phyloP scores from a whole-genome alignment of 2,329 filamentous ascomycete genomes.

The Alternaria triticimaculans region DNA sequence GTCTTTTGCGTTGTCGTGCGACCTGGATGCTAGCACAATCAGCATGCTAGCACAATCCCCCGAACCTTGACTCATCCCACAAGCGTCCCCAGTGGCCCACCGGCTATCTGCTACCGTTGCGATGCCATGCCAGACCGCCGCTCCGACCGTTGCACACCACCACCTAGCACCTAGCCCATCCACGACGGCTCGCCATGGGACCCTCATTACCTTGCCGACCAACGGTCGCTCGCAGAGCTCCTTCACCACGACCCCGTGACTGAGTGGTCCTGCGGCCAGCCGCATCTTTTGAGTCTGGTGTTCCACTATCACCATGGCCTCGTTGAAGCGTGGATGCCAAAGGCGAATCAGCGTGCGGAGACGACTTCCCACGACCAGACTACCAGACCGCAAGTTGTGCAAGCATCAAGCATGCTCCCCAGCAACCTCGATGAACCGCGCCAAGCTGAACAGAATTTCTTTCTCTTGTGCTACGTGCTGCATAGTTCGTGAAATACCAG shows the following conservation, averaged over 20 bases:
- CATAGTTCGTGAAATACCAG: constrained; percentile 16
- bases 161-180: constrained; percentile 15
- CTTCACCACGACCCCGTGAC: constrained; percentile 46
- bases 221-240: constrained; percentile 33
- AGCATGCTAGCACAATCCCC: neutral
- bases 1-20: constrained; percentile 14
- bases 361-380: constrained; percentile 28
- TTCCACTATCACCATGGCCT: constrained; percentile 30
- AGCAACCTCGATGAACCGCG: constrained; percentile 23
- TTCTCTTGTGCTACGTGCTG: constrained; percentile 3
- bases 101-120: constrained; percentile 6
- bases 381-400: constrained; percentile 30
- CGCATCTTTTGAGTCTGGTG: constrained; percentile 29
- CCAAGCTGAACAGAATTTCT: constrained; percentile 25
- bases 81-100: constrained; percentile 13
- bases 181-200: constrained; percentile 21
- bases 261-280: constrained; percentile 36
- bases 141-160: constrained; percentile 27
- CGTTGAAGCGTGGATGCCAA: constrained; percentile 22
- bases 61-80: constrained; percentile 25
- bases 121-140: constrained; percentile 33
- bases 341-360: constrained; percentile 42
- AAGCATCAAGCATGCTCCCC: constrained; percentile 39
- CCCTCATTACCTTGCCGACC: constrained; percentile 36
- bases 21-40: constrained; percentile 3